Evolutionary conservation across 306 rosid species (phyloP).

Genomic region (Herpetospermum pedunculosum): DNA sequence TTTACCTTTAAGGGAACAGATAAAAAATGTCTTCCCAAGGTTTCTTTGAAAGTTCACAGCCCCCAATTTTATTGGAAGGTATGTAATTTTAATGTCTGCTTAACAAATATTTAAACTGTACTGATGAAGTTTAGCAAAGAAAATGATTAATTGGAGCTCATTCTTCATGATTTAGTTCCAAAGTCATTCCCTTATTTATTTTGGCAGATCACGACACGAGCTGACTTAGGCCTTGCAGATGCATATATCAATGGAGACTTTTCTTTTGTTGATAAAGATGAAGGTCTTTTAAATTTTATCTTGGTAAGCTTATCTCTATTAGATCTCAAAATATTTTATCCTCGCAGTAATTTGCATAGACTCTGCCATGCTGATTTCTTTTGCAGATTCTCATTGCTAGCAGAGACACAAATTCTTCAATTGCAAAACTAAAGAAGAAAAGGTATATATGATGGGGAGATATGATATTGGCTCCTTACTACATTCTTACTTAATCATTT

Average conservation of each 20-base stretch:
- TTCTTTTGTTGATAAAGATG: slow-evolving; percentile 64
- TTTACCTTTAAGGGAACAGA: slow-evolving; percentile 63
- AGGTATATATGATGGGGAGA: slow-evolving; percentile 23
- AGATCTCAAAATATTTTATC: not conserved
- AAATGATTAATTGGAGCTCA: not conserved
- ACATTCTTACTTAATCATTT: not conserved
- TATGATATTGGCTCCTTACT: not conserved
- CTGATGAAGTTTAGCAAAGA: not conserved
- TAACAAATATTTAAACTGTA: not conserved
- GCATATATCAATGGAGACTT: slow-evolving; percentile 78
- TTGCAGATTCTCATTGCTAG: slow-evolving; percentile 75
- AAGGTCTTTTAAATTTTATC: slow-evolving; percentile 55
- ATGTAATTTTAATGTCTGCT: not conserved
- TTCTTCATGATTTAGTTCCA: not conserved
- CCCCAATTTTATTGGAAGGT: slow-evolving; percentile 98
- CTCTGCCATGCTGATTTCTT: not conserved
- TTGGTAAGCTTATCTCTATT: slow-evolving; percentile 30
- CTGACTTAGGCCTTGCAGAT: slow-evolving; percentile 93
- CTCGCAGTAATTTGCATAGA: not conserved
- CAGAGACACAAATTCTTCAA: slow-evolving; percentile 46
- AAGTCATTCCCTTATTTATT: not conserved
- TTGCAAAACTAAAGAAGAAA: slow-evolving; percentile 34
- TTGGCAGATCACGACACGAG: slow-evolving; percentile 70
- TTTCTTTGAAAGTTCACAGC: slow-evolving; percentile 46
- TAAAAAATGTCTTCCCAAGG: slow-evolving; percentile 26